A percentile compares a stretch with the other conserved stretches of the same genome.
Conservation (phyloP, 2,329 filamentous ascomycete species). For the Aaosphaeria arxii region DNA sequence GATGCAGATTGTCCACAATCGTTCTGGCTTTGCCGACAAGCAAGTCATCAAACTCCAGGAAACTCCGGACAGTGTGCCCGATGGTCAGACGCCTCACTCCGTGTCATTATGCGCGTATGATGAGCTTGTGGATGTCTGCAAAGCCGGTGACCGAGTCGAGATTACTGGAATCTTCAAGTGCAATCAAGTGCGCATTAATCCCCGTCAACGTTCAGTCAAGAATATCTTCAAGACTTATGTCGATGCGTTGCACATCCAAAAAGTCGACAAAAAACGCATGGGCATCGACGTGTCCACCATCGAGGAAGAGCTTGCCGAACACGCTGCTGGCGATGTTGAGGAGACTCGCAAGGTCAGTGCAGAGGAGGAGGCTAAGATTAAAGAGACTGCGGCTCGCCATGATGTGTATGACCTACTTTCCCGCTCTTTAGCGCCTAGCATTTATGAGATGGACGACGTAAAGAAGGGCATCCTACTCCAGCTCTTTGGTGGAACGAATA, state of each 20-base stretch:
- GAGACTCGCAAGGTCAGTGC: slow-evolving; percentile 79
- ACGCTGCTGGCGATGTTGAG: slow-evolving; percentile 68
- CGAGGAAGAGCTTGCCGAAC: slow-evolving; percentile 74
- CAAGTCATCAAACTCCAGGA: slow-evolving; percentile 99
- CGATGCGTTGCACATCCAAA: slow-evolving; percentile 92
- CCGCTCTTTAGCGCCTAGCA: slow-evolving; percentile 86
- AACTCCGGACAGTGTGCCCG: slow-evolving; percentile 89
- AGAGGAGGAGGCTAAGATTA: slow-evolving; percentile 89
- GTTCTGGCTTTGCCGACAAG: slow-evolving; percentile 92
- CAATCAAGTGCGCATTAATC: slow-evolving; percentile 90
- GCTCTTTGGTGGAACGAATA: slow-evolving; percentile 96
- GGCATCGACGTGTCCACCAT: slow-evolving; percentile 88
- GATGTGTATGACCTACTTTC: slow-evolving; percentile 94
- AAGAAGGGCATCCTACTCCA: slow-evolving; percentile 98
- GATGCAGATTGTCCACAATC: slow-evolving; percentile 97
- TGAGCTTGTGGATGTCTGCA: slow-evolving; percentile 95
- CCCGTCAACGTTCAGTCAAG: slow-evolving; percentile 87
- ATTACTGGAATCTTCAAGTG: slow-evolving; percentile 97
- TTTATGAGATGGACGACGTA: slow-evolving; percentile 97
- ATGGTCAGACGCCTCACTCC: slow-evolving; percentile 95
- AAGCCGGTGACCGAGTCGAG: slow-evolving; percentile 92
- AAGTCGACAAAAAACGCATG: slow-evolving; percentile 92
- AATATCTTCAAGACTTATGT: slow-evolving; percentile 98
- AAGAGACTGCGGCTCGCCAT: slow-evolving; percentile 69
- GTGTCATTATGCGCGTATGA: slow-evolving; percentile 96